Base-by-base conservation (phyloP, 176 grass and related monocot species). In the Oryza meridionalis region DNA sequence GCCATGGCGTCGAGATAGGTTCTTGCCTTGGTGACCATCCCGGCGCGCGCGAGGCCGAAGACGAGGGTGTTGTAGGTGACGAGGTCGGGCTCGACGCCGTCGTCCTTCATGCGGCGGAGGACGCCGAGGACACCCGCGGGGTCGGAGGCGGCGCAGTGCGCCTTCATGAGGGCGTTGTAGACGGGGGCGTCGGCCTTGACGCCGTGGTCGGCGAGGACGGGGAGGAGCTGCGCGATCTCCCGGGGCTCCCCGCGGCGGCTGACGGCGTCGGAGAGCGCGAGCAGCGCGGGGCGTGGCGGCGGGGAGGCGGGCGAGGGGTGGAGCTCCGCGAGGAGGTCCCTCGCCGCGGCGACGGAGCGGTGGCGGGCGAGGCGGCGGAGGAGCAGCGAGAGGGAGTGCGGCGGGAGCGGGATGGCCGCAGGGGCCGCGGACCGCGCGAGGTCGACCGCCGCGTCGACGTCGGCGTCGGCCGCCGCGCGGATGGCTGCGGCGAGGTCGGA, bases 81-180 rank as follows among this genome's bases (percentile, higher is more conserved):
- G n/a, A 99, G 58, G 83, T 96, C 93, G 3, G 91, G 96, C 9
- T 99, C 77, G 21, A 99, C 78, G 49, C 91, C 91, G 79, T 96
- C 91, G 49, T 49, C 67, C 88, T 79, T 85, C 96, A 96, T 99
- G 22, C 84, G 65, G 73, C 90, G 94, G 69, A 94, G 73, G 6
- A 96, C 93, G 1, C 78, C 61, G 81, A 98, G 89, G 21, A 90
- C 75, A 5, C 88, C 93, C 10, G 50, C 87, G 22, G 76, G 81
- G 53, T 98, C 89, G 27, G 87, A 84, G 2, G 87, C 78, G 40
- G 83, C 87, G 83, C 88, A 90, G 86, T 94, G 86, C 7, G 81
- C 93, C 83, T 98, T 98, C 93, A 94, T 94, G 27, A 95, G 92
- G 9, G 93, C 75, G 77, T 95, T 98, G 87, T 98, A 98, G 32